Conservation (phyloP, 2,329 filamentous ascomycete genomes). For the Dactylellina parvicollis region DNA sequence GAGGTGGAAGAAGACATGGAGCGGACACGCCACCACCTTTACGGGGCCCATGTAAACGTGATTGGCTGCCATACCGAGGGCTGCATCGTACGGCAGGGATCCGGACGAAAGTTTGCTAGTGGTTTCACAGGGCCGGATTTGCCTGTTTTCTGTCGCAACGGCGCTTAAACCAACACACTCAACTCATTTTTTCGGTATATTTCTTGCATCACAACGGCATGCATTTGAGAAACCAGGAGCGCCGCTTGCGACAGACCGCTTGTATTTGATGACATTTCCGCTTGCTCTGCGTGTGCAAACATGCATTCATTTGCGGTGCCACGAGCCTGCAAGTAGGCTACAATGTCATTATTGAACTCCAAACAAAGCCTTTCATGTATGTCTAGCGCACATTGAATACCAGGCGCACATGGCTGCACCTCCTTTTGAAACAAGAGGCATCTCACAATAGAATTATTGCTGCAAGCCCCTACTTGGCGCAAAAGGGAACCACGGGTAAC, state of each 20-base stretch:
- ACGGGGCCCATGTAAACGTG: neutral
- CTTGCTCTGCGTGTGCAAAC: conserved; percentile 26
- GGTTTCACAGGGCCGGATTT: conserved; percentile 40
- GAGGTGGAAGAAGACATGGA: conserved; percentile 1
- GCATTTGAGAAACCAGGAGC: conserved; percentile 24
- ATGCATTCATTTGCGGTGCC: conserved; percentile 1
- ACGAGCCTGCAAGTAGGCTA: neutral
- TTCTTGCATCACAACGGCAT: conserved; percentile 1
- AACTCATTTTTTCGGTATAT: conserved; percentile 30
- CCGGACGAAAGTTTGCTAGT: conserved; percentile 21
- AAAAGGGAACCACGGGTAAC: conserved; percentile 16
- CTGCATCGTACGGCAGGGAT: conserved; percentile 21
- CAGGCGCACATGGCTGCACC: conserved; percentile 11
- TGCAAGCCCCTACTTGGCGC: conserved; percentile 32
- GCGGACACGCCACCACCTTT: conserved; percentile 10
- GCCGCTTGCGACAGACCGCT: conserved; percentile 36
- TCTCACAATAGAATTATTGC: conserved; percentile 42
- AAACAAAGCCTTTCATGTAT: conserved; percentile 41
- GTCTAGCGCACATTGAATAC: conserved; percentile 25
- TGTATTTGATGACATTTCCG: conserved; percentile 11
- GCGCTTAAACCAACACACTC: conserved; percentile 49
- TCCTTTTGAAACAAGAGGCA: conserved; percentile 15
- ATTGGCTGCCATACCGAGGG: conserved; percentile 25
- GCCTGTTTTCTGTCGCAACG: conserved; percentile 27
- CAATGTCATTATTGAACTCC: conserved; percentile 36